Percentiles rank a stretch among this genome's conserved stretches.
Evolutionary conservation across 164 flowering plant genomes (phyloP).

Genomic region (Annona cherimola): DNA sequence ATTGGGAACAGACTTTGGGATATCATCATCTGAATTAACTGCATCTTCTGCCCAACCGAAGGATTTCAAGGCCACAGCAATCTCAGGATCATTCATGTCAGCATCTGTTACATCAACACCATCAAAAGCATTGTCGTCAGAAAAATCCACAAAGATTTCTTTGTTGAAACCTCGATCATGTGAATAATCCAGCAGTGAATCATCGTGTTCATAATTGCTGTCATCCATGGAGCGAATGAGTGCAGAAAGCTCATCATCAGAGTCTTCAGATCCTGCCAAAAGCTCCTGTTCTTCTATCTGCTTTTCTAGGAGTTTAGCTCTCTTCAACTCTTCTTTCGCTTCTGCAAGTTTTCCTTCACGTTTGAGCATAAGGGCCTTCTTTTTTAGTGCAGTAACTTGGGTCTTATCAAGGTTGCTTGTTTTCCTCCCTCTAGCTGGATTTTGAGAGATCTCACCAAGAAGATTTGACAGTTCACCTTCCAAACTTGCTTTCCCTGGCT

Average conservation of each 20-base stretch:
- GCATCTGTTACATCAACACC: slow-evolving; percentile 70
- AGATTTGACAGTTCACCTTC: slow-evolving; percentile 84
- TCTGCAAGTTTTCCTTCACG: slow-evolving; percentile 90
- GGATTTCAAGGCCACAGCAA: slow-evolving; percentile 55
- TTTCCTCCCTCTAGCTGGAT: slow-evolving; percentile 23
- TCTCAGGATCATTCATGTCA: slow-evolving; percentile 83
- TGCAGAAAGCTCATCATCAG: slow-evolving; percentile 83
- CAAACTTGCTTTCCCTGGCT: slow-evolving; percentile 41
- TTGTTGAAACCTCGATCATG: slow-evolving; percentile 32
- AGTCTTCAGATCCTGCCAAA: slow-evolving; percentile 67
- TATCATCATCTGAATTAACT: slow-evolving; percentile 19
- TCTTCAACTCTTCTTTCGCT: slow-evolving; percentile 94
- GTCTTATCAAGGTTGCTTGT: slow-evolving; percentile 40
- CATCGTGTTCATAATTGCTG: slow-evolving; percentile 33
- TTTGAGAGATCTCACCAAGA: slow-evolving; percentile 42
- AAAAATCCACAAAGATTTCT: slow-evolving; percentile 30
- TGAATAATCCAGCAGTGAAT: slow-evolving; percentile 18
- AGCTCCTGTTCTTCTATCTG: slow-evolving; percentile 85
- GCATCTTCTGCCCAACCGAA: slow-evolving; percentile 82
- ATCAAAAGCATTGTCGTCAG: slow-evolving; percentile 42
- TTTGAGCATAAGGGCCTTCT: slow-evolving; percentile 68
- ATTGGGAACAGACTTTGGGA: slow-evolving; percentile 17
- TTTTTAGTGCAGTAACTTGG: slow-evolving; percentile 65
- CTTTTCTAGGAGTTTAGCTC: slow-evolving; percentile 77
- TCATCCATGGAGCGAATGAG: slow-evolving; percentile 57